Evolutionary conservation across 176 grass and related monocot genomes (phyloP), one percentile per base, ranked within the genome.

Genomic region (Aegilops longissima): DNA sequence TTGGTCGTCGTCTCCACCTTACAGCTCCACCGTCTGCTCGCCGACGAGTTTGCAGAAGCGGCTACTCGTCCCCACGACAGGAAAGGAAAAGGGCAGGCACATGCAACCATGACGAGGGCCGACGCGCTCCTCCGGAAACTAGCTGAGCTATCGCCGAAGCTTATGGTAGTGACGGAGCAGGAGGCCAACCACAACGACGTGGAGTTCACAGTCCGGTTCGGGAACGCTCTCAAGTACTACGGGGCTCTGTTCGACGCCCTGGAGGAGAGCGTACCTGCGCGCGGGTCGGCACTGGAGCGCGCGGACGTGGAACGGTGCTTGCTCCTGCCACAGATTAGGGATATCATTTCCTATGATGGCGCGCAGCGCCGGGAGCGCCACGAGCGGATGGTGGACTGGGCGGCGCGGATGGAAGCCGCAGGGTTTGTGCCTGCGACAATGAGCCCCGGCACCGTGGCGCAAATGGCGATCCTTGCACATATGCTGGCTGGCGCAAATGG

Each of bases 101-200:
- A 56, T 13, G 40, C 12, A 14, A 54, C 33, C 24, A 54, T 70
- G 17, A 63, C 38, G 3, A 86, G 42, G 64, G 79, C 87, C 3
- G 90, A 94, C 47, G 77, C 65, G 40, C 71, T 97, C 39, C 88
- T 97, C n/a, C 54, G 9, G 4, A 31, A 71, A 10, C 84, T 97
- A 6, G 51, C 29, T 12, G 73, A 44, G 13, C 66, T 88, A 34
- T 68, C 71, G 49, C 95, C 92, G 7, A 97, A 91, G 83, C 40
- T 97, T 52, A 38, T 91, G 75, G 70, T 94, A 25, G 12, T 97
- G 76, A 94, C 90, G 4, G 90, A 97, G 84, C 90, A 94, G 80
- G 92, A 94, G 40, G 86, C 95, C 3, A 77, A 86, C 75, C 92
- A 94, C 88, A 97, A 92, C 8, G 42, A 66, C 0, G 36, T 40